A percentile compares a stretch with the other conserved stretches of the same genome.
Conservation (phyloP, 495 filamentous ascomycete species). For the Podospora comata region DNA sequence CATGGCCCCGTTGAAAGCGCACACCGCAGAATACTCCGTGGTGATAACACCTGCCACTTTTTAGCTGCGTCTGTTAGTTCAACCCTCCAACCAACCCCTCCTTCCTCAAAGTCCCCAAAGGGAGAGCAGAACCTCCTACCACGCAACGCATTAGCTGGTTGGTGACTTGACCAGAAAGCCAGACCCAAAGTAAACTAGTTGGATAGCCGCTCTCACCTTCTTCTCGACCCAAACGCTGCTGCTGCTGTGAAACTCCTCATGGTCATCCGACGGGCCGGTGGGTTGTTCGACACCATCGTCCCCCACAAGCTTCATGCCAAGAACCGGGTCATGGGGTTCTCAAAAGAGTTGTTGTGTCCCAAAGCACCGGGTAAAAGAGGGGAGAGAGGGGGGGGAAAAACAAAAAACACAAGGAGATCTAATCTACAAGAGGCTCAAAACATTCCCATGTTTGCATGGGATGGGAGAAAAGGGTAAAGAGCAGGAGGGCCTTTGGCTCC, state of each 20-base stretch:
- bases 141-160: neutral
- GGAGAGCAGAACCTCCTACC: too few relatives aligned
- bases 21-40: neutral
- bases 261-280: slow-evolving; percentile 14
- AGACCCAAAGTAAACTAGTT: slow-evolving; percentile 2
- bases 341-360: neutral
- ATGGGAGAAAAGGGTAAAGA: too few relatives aligned
- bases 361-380: neutral
- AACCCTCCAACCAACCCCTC: neutral
- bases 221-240: slow-evolving; percentile 14
- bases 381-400: neutral
- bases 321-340: neutral
- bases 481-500: neutral
- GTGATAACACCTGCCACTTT: neutral
- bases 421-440: neutral
- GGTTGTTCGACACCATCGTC: slow-evolving; percentile 1
- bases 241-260: slow-evolving; percentile 23
- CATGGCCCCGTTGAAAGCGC: too few relatives aligned
- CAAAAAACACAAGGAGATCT: neutral
- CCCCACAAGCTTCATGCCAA: neutral
- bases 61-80: neutral
- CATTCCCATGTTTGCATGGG: neutral
- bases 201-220: neutral
- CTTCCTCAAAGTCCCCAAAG: neutral
- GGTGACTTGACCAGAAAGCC: neutral